Evolutionary conservation across 2,329 filamentous ascomycete genomes (phyloP), one percentile per base, ranked within the genome.

Genomic region (Alternaria viburni): DNA sequence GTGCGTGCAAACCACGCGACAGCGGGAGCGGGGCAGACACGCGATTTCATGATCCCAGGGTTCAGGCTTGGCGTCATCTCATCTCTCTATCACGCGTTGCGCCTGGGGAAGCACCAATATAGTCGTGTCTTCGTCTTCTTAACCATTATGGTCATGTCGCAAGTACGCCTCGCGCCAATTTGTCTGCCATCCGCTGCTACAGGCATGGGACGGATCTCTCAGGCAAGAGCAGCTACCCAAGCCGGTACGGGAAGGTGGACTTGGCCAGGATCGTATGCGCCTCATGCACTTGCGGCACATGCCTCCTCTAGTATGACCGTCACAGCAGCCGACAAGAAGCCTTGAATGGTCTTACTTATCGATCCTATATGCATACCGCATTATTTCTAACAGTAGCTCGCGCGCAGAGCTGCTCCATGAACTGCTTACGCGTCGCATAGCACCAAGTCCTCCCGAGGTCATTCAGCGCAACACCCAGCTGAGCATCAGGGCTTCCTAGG

Each of bases 261-360:
- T 68, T 67, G 70, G 65, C 70, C 54, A 41, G 44, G 26, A 55
- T 64, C 54, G 64, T 62, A 59, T 65, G 46, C 58, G 63, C 63
- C 58, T 59, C 59, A 66, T 59, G 51, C 58, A 64, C 61, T 57
- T 52, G 59, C 58, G 58, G 68, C 63, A 65, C 61, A 44, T 30
- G 59, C 62, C 62, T 55, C 59, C 64, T 59, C 44, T 28, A 50
- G 57, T 58, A 66, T 63, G 66, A 44, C 61, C 25, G 36, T 21
- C 17, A 23, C 61, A 54, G 30, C 45, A 21, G 11, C 19, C 64
- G 54, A 45, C 28, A 13, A 32, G 41, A 64, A 25, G 32, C 45
- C 41, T 43, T 63, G 41, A 15, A 51, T 59, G 44, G 51, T 62
- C 44, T 25, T 41, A 23, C 51, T 28, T 61, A 51, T 58, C 43